Evolutionary conservation across 257 asterid genomes (phyloP).

Genomic region (Salvia miltiorrhiza): DNA sequence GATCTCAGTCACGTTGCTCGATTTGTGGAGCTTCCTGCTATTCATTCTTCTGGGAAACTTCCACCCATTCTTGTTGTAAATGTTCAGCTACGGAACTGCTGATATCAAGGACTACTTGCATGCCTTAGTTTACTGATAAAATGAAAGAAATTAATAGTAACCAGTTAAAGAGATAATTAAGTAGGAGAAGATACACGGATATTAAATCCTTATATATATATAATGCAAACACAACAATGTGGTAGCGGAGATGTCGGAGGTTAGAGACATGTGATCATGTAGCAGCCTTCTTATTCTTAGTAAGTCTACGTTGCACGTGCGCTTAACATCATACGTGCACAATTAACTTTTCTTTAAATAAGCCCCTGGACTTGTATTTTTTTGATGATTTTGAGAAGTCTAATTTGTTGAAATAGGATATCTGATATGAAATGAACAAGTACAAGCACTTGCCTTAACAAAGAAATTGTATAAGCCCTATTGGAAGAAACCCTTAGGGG

Average conservation of each 20-base stretch:
- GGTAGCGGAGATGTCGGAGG: no score
- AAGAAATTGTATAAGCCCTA: background rate
- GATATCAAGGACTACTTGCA: background rate
- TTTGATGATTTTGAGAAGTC: background rate
- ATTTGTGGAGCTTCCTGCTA: conserved; percentile 68
- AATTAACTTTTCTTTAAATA: no score
- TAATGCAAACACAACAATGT: background rate
- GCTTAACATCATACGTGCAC: no score
- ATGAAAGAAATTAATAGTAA: background rate
- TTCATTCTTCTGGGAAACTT: conserved; percentile 54
- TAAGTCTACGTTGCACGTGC: no score
- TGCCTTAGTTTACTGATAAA: background rate
- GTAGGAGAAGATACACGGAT: no score
- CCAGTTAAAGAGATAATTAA: no score
- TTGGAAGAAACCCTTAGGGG: background rate
- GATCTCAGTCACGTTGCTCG: conserved; percentile 90
- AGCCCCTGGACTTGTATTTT: no score
- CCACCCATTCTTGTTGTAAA: conserved; percentile 93
- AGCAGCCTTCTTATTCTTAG: no score
- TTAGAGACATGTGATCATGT: no score
- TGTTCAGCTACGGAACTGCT: conserved; percentile 68
- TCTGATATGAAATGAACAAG: background rate
- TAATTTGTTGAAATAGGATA: background rate
- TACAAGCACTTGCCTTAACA: background rate
- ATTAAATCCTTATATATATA: background rate